Evolutionary conservation across 1,284 basidiomycete species (phyloP), one percentile per base, ranked within the genome.

Genomic region (Ceratobasidium sp.): DNA sequence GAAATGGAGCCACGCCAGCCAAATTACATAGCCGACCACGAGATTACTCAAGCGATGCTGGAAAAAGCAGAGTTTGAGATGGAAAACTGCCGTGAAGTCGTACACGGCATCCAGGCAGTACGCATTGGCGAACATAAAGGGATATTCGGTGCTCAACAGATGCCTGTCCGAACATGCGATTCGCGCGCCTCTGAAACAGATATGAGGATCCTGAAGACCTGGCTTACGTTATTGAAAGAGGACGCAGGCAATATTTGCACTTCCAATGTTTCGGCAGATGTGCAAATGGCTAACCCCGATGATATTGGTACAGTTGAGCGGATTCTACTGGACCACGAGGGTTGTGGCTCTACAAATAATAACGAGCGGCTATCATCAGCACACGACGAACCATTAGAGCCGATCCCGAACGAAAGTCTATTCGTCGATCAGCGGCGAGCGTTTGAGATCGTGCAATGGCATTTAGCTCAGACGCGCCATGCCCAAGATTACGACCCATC

Each of bases 361-460:
- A 30, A 46, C 7, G 12, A 7, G 23, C 6, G 18, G 46, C 38
- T n/a, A 23, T 27, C 2, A 30, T 20, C 5, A 14, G 10, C n/a
- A 20, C 6, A 6, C 35, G 3, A 64, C 16, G 23, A 23, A 30
- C 64, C 64, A 5, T 4, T 27, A 16, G n/a, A 50, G 2, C 20
- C 64, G 4, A 50, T 30, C 7, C 27, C 41, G 23, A 44, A 20
- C 23, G 8, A 38, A 3, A 44, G 27, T 6, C 64, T 66, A 27
- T 30, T 30, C 12, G 10, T 41, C 3, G 76, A 77, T 52, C 76
- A 77, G 16, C 41, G 33, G 2, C 55, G 76, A 10, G 76, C 76
- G 5, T 77, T n/a, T n/a, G n/a, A n/a, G n/a, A n/a, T n/a, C n/a
- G n/a, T n/a, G n/a, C n/a, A n/a, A n/a, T n/a, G n/a, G n/a, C n/a